phyloP scores from a whole-genome alignment of 495 filamentous ascomycete species.

The Neurospora sp. region DNA sequence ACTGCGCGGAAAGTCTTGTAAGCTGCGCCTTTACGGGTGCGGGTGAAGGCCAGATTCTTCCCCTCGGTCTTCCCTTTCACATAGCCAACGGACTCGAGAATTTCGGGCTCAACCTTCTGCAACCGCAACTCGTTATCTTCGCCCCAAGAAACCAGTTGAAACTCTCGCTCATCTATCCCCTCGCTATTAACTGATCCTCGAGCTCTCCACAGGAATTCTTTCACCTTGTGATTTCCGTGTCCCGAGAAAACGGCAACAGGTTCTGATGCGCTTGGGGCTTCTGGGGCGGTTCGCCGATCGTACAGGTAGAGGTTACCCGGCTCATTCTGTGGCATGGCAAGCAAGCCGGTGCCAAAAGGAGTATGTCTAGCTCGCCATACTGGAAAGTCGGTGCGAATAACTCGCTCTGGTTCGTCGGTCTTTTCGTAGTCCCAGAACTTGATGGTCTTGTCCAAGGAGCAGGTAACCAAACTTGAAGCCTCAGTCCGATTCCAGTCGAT shows the following conservation, averaged over 20 bases:
- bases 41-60: constrained; percentile 62
- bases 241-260: constrained; percentile 68
- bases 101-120: constrained; percentile 57
- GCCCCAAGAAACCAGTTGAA: constrained; percentile 90
- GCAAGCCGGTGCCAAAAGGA: constrained; percentile 75
- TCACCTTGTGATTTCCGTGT: constrained; percentile 72
- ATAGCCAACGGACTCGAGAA: constrained; percentile 66
- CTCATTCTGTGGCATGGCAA: constrained; percentile 87
- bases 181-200: constrained; percentile 61
- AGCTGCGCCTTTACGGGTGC: constrained; percentile 72
- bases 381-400: constrained; percentile 74
- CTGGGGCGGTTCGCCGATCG: constrained; percentile 45
- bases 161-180: constrained; percentile 76
- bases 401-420: constrained; percentile 56
- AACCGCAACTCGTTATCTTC: constrained; percentile 74
- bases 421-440: constrained; percentile 85
- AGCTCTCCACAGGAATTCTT: constrained; percentile 87
- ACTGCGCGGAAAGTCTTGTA: constrained; percentile 73
- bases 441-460: constrained; percentile 84
- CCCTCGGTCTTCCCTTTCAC: constrained; percentile 54
- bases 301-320: constrained; percentile 81
- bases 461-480: constrained; percentile 64
- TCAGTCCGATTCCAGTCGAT: constrained; percentile 85
- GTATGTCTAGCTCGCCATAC: constrained; percentile 92
- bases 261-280: constrained; percentile 32